Percentiles rank a stretch among this genome's conserved stretches.
phyloP scores from a whole-genome alignment of 2,329 filamentous ascomycete species.

The Keithomyces neogunnii region DNA sequence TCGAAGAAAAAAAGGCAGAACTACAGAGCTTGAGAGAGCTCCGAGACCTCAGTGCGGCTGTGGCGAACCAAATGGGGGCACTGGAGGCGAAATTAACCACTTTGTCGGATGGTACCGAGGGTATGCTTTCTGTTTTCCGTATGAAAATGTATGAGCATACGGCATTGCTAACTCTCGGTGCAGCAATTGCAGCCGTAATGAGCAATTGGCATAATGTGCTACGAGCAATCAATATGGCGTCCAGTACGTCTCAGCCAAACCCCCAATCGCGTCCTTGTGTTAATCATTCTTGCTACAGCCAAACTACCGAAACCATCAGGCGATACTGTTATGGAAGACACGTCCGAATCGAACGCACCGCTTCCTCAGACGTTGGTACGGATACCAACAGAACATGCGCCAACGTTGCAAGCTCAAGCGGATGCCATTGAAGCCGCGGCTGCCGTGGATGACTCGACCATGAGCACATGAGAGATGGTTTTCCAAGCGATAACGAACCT shows the following conservation, averaged over 20 bases:
- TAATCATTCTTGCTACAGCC: conserved; percentile 33
- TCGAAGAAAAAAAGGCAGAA: conserved; percentile 80
- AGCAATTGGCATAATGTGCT: conserved; percentile 85
- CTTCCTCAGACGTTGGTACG: conserved; percentile 76
- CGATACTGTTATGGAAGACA: conserved; percentile 22
- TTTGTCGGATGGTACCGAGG: conserved; percentile 74
- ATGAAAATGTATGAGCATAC: too few relatives aligned
- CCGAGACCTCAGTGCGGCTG: conserved; percentile 67
- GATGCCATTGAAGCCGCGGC: conserved; percentile 39
- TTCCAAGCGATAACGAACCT: neutral
- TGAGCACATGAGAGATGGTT: conserved; percentile 3
- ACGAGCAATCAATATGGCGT: conserved; percentile 78
- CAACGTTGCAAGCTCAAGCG: conserved; percentile 52
- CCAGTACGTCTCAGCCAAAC: conserved; percentile 44
- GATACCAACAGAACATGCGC: conserved; percentile 73
- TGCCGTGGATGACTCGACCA: conserved; percentile 25
- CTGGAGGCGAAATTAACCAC: conserved; percentile 71
- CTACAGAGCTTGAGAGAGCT: conserved; percentile 71
- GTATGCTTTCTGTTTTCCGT: conserved; percentile 28
- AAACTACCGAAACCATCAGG: conserved; percentile 58
- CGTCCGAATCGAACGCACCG: conserved; percentile 31
- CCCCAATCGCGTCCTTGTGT: neutral
- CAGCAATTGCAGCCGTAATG: conserved; percentile 76
- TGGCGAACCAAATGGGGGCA: conserved; percentile 75
- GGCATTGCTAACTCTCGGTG: conserved; percentile 15